Evolutionary conservation across 225 moss, liverwort and hornwort species (phyloP).

Genomic region (Pseudoscleropodium purum): DNA sequence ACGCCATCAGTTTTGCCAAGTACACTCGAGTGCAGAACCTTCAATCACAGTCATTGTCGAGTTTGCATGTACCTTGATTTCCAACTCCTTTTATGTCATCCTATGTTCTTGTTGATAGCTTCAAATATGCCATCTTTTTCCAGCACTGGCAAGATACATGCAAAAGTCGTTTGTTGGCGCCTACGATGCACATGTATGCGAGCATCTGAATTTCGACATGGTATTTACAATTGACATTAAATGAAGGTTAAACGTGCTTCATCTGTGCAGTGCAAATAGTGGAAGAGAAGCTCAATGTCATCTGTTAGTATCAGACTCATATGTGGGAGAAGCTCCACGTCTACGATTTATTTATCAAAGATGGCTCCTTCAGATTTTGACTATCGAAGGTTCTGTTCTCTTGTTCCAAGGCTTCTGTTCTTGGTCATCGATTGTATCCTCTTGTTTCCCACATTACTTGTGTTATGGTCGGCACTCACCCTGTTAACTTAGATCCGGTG

Average conservation of each 20-base stretch:
- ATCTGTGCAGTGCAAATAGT: slow-evolving; percentile 43
- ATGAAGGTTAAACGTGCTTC: neutral
- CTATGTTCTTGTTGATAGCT: neutral
- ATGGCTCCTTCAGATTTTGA: slow-evolving; percentile 71
- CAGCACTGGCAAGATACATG: neutral
- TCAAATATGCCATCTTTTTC: neutral
- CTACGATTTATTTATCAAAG: slow-evolving; percentile 69
- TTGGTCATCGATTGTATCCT: neutral
- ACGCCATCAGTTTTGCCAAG: slow-evolving; percentile 82
- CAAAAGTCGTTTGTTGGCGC: neutral
- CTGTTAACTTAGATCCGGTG: neutral
- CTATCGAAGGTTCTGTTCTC: slow-evolving; percentile 45
- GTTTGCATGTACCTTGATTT: neutral
- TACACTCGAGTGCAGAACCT: slow-evolving; percentile 11
- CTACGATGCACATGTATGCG: neutral
- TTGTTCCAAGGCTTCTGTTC: neutral
- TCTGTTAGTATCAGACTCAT: slow-evolving; percentile 76
- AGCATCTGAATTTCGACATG: neutral
- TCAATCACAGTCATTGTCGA: neutral
- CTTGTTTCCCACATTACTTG: neutral
- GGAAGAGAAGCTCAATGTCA: slow-evolving; percentile 38
- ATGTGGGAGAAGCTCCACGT: slow-evolving; percentile 63
- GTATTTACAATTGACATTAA: neutral
- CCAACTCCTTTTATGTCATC: neutral
- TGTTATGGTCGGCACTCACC: neutral